Base-by-base conservation (phyloP, 371 early-diverging fungal genomes). In the Choanephora cucurbitarum region DNA sequence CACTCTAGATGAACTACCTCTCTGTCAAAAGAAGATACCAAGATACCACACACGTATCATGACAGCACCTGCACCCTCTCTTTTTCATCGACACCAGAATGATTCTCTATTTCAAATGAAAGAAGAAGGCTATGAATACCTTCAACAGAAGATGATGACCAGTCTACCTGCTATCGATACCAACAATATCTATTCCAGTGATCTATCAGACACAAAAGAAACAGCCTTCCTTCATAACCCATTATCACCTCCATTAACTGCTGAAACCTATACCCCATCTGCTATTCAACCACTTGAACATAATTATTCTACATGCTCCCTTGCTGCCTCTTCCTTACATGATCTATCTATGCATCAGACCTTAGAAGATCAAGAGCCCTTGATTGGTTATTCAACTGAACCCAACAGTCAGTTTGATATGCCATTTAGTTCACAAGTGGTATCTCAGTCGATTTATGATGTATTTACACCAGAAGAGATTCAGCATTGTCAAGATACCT, bases 41-140 rank as follows among this genome's bases (percentile, higher is more conserved):
- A 55, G 47, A 49, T 49, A 53, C 18, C 69, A 69, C 34, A 54
- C 57, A 15, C 58, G 69, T 11, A 56, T 55, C 18, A 69, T 69
- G 69, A 69, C 69, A 28, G 69, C 69, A 18, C 69, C 69, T 22
- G 44, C 58, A 15, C 37, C 37, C 14, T 43, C 60, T 17, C 11
- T 55, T 18, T 49, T 50, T 18, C 28, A 49, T 44, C 49, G 43
- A 19, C n/a, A 37, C 11, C 37, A 37, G 11, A 2, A 3, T 37
- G n/a, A 43, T 7, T 7, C 28, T 28, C 28, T 28, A 3, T 28
- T 28, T 28, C 28, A 28, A 7, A 3, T 7, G 5, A 28, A 28
- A 28, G 28, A 28, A 28, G 56, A 55, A 17, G 47, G 47, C n/a
- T 47, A 48, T 39, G 40, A 48, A 9, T 55, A 55, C 15, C 42